Evolutionary conservation across 2,329 filamentous ascomycete genomes (phyloP).

Genomic region (Chaetothyriales sp.): DNA sequence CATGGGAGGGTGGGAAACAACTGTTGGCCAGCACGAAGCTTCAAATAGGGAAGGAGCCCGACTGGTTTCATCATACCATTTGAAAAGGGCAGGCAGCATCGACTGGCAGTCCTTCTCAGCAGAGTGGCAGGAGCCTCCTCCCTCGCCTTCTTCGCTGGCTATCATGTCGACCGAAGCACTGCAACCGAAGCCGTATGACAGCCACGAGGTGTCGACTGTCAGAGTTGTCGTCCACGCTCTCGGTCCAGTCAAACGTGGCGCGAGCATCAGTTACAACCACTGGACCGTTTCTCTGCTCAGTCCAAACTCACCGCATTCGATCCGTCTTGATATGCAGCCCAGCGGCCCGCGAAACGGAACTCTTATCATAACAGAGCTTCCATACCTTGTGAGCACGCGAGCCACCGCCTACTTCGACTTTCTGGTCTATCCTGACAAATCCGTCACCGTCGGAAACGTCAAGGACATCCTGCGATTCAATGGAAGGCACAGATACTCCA

Average conservation of each 20-base stretch:
- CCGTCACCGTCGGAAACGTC: neutral
- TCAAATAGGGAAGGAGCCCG: too few relatives aligned
- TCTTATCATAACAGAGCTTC: neutral
- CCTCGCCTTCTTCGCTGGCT: neutral
- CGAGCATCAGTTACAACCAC: slow-evolving; percentile 1
- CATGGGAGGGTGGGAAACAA: too few relatives aligned
- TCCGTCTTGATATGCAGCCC: neutral
- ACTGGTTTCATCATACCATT: too few relatives aligned
- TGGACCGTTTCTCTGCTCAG: neutral
- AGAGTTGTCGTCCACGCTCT: slow-evolving; percentile 1
- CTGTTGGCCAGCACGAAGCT: too few relatives aligned
- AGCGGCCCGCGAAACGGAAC: neutral
- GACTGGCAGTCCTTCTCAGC: too few relatives aligned
- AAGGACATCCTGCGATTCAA: neutral
- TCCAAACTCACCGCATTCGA: neutral
- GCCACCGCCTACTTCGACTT: neutral
- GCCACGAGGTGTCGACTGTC: neutral
- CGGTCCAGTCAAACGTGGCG: neutral
- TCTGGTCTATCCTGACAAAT: neutral
- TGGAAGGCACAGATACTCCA: neutral
- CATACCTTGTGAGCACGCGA: neutral
- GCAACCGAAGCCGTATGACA: neutral
- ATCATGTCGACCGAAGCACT: neutral
- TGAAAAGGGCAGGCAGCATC: too few relatives aligned
- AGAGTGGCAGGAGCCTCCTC: too few relatives aligned